Evolutionary conservation across 208 protist genomes (phyloP).

Genomic region (Wallacemonas collosoma): DNA sequence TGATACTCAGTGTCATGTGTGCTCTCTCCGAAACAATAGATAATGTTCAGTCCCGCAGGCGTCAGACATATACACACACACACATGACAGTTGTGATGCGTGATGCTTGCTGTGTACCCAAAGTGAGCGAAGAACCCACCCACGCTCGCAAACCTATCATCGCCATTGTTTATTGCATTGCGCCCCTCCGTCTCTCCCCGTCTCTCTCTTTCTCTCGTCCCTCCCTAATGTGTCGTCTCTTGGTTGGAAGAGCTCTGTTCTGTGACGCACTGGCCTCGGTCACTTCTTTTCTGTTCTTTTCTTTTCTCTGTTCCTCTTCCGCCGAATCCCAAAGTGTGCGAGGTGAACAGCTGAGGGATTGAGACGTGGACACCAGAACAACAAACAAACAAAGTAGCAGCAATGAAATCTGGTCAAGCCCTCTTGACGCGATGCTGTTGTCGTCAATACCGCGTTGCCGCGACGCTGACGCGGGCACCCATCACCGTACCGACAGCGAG

Average conservation of each 20-base stretch:
- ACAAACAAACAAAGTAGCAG: too few species aligned
- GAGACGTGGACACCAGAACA: too few species aligned
- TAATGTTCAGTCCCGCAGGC: too few species aligned
- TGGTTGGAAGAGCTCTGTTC: background rate
- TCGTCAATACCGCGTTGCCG: background rate
- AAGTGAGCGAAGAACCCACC: too few species aligned
- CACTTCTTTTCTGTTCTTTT: constrained; percentile 1
- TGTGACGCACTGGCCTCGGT: background rate
- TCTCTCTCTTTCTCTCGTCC: background rate
- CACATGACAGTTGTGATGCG: too few species aligned
- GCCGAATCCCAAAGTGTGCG: background rate
- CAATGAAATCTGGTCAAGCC: background rate
- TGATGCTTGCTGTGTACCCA: too few species aligned
- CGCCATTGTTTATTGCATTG: too few species aligned
- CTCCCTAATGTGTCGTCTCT: background rate
- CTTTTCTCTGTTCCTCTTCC: constrained; percentile 5
- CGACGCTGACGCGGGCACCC: background rate
- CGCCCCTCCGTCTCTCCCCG: too few species aligned
- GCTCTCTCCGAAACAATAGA: too few species aligned
- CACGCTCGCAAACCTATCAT: too few species aligned
- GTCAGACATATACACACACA: too few species aligned
- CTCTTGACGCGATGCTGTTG: background rate
- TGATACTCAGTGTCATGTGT: too few species aligned
- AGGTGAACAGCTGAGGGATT: background rate
- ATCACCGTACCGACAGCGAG: background rate